Base-by-base conservation (phyloP, 306 rosid species). In the Rubus idaeus region DNA sequence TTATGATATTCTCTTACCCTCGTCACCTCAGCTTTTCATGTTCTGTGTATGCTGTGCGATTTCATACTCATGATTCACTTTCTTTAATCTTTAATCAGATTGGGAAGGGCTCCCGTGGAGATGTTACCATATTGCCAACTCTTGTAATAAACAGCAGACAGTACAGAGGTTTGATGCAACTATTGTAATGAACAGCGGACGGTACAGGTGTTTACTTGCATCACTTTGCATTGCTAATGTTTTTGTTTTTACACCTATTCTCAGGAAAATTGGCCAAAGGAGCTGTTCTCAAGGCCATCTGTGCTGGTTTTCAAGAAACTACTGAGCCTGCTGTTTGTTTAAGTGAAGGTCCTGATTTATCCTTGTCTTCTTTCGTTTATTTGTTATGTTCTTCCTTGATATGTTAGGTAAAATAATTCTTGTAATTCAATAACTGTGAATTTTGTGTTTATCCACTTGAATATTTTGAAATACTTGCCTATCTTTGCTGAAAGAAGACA, bases 71-170 rank as follows among this genome's bases (percentile, higher is more conserved):
- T 70, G 61, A 50, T 79, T 71, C 71, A 51, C 58, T 80, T 65
- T 77, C 11, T 62, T 37, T 55, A 44, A 63, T 64, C 68, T 61
- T 79, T 46, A 80, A 82, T 75, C 88, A 95, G 98, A 86, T 90
- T 76, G 98, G 98, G 76, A 89, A 80, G 82, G 98, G 97, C 58
- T 13, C 92, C 71, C 97, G 97, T 17, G 97, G 98, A 62, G 98
- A 95, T 88, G 97, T 95, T 83, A 95, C 97, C 5, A 92, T 95
- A 89, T 78, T 95, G 78, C 97, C 97, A 45, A 95, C 98, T 79
- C 96, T 95, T 72, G 89, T 95, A 61, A 92, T 95, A 89, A 95
- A 95, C 85, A 80, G 80, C 84, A 79, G 97, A 86, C 98, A 95
- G 71, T 95, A 92, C 71, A 83, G 98, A 92, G 98, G 98, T 92